phyloP scores from a whole-genome alignment of 2,329 filamentous ascomycete genomes.

The Apiospora pterosperma region DNA sequence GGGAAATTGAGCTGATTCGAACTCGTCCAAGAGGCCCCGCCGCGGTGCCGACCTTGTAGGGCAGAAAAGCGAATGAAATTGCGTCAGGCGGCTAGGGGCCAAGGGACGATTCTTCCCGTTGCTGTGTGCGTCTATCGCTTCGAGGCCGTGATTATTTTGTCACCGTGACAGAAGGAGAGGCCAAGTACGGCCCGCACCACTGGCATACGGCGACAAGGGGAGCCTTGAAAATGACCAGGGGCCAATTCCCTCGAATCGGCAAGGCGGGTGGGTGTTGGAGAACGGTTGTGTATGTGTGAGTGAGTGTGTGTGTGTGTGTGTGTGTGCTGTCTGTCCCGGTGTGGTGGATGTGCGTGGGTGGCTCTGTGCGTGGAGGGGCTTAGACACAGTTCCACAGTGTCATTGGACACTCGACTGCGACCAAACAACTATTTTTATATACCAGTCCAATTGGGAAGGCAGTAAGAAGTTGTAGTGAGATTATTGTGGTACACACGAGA shows the following conservation, averaged over 20 bases:
- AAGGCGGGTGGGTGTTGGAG: neutral
- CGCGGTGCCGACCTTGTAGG: neutral
- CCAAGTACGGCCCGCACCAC: neutral
- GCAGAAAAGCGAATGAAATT: neutral
- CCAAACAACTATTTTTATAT: neutral
- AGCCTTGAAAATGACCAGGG: neutral
- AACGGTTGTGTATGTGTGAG: neutral
- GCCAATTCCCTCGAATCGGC: neutral
- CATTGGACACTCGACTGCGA: neutral
- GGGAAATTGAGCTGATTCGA: neutral
- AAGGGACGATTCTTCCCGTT: neutral
- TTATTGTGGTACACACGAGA: neutral
- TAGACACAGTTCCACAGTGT: neutral
- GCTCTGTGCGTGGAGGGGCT: slow-evolving; percentile 1
- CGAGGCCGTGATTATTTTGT: neutral
- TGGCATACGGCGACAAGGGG: neutral
- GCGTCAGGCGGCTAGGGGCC: neutral
- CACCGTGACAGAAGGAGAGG: neutral
- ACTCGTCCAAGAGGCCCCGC: neutral
- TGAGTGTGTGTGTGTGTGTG: neutral
- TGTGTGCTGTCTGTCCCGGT: neutral
- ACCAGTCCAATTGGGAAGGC: neutral
- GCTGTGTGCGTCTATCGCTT: neutral
- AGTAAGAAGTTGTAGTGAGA: neutral
- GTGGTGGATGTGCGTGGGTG: neutral